Evolutionary conservation across 768 basidiomycete species (phyloP).

Genomic region (Suillus subalutaceus): DNA sequence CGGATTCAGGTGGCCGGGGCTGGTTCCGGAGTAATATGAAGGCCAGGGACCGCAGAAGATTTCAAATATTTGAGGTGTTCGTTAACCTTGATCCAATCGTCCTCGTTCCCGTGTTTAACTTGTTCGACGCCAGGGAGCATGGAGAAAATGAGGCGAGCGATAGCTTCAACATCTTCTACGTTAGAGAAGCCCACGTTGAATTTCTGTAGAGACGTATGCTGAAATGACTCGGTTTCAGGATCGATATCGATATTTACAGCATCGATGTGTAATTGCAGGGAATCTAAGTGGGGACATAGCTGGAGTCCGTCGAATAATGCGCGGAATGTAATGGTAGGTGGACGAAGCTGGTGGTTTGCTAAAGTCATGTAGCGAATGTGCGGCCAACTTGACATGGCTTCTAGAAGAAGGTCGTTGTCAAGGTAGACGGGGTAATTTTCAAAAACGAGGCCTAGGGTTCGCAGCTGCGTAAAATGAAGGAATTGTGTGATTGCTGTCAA

Average conservation of each 20-base stretch:
- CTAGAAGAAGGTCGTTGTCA: not conserved
- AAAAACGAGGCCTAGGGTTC: not conserved
- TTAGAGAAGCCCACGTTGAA: not conserved
- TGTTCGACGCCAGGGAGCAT: not conserved
- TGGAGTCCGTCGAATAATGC: not conserved
- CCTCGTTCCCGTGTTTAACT: not conserved
- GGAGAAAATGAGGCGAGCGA: not conserved
- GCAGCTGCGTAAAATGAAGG: not conserved
- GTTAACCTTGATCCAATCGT: not conserved
- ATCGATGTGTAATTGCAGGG: not conserved
- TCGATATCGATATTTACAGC: not conserved
- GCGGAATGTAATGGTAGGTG: not conserved
- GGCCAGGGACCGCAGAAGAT: not conserved
- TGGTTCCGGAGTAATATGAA: not conserved
- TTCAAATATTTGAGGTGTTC: not conserved
- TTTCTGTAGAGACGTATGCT: not conserved
- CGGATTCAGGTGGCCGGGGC: not conserved
- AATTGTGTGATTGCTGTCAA: not conserved
- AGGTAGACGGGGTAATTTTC: not conserved
- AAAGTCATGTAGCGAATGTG: not conserved
- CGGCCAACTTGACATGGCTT: slow-evolving; percentile 1
- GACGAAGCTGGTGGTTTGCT: not conserved
- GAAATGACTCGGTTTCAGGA: not conserved
- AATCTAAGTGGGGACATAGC: not conserved
- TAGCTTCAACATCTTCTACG: not conserved